Conservation (phyloP, 352 stramenopile species). For the Peronospora farinosa region DNA sequence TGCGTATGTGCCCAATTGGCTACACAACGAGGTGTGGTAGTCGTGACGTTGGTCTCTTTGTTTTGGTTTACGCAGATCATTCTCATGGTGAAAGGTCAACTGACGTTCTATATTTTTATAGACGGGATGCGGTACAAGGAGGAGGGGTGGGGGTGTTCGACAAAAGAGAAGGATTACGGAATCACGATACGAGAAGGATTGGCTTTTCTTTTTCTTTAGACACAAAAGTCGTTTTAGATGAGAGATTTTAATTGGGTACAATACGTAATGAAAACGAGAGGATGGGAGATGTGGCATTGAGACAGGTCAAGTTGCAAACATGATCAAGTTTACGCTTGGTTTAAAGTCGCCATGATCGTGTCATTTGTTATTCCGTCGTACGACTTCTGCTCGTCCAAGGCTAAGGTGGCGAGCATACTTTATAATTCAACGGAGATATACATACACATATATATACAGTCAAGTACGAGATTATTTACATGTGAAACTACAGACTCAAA, state of each 20-base stretch:
- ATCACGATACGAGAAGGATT: no score
- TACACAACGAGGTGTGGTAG: constrained; percentile 49
- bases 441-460: background rate
- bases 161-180: no score
- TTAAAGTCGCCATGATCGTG: constrained; percentile 76
- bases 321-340: constrained; percentile 61
- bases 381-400: constrained; percentile 80
- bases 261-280: no score
- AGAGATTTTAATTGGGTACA: no score
- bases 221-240: no score
- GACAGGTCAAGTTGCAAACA: constrained; percentile 83
- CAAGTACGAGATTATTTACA: background rate
- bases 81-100: constrained; percentile 25
- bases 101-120: constrained; percentile 6
- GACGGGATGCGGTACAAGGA: constrained; percentile 14
- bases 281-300: constrained; percentile 61
- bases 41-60: constrained; percentile 22
- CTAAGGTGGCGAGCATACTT: constrained; percentile 71
- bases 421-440: constrained; percentile 32
- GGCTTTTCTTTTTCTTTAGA: no score
- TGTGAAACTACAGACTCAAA: background rate
- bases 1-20: constrained; percentile 69
- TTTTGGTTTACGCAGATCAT: constrained; percentile 73
- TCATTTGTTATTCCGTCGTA: constrained; percentile 68
- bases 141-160: background rate